These are phyloP conservation scores for Lentinula edodes DNA, from an alignment of 768 basidiomycete genomes.

Conservation along the genomic window DNA sequence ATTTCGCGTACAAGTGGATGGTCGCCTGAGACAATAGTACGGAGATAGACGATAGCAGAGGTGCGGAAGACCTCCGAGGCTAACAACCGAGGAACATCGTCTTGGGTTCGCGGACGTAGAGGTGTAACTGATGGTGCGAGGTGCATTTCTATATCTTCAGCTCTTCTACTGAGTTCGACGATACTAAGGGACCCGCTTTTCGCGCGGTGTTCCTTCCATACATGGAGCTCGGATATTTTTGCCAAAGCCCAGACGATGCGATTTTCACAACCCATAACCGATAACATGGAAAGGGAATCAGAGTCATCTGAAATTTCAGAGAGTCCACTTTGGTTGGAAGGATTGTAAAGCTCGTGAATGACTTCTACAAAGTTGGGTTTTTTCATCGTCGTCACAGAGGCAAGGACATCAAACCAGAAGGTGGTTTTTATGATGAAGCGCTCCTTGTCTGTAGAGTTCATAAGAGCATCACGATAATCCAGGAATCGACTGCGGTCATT, in stretches of 20 bases:
- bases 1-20: constrained; percentile 64
- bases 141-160: constrained; percentile 42
- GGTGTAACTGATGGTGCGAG: constrained; percentile 15
- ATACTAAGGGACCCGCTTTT: constrained; percentile 46
- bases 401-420: constrained; percentile 85
- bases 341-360: constrained; percentile 54
- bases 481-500: constrained; percentile 22
- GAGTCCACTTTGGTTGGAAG: constrained; percentile 30
- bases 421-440: constrained; percentile 78
- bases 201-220: constrained; percentile 53
- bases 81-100: constrained; percentile 33
- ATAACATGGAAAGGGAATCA: constrained; percentile 63
- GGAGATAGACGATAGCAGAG: constrained; percentile 69
- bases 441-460: constrained; percentile 41
- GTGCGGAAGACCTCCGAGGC: constrained; percentile 67
- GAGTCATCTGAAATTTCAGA: constrained; percentile 20
- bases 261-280: constrained; percentile 84
- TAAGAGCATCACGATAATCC: constrained; percentile 40
- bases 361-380: constrained; percentile 51
- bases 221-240: constrained; percentile 58
- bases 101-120: constrained; percentile 8
- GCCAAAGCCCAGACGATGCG: constrained; percentile 74
- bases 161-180: constrained; percentile 52
- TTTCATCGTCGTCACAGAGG: constrained; percentile 62
- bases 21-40: constrained; percentile 72